Evolutionary conservation across 345 rosid species (phyloP).

Genomic region (Rhizophora mangle): DNA sequence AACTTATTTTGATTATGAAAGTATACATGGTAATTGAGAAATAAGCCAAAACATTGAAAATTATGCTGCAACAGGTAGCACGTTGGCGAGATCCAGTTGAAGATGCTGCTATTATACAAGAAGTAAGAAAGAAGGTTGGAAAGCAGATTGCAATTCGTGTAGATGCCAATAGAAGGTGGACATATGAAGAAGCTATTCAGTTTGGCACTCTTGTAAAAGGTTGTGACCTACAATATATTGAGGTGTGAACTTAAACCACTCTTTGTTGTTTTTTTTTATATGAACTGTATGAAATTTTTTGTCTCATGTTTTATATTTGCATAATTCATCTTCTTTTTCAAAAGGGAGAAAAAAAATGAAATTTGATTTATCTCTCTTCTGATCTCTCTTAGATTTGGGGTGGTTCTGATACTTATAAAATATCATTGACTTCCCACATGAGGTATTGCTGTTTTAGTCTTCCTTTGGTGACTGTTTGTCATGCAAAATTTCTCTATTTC

Average conservation of each 20-base stretch:
- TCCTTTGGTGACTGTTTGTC: slow-evolving; percentile 1
- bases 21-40: background rate
- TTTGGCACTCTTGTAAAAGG: slow-evolving; percentile 65
- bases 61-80: slow-evolving; percentile 61
- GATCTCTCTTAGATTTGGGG: background rate
- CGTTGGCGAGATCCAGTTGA: slow-evolving; percentile 60
- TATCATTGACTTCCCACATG: background rate
- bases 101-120: slow-evolving; percentile 77
- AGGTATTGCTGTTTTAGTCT: background rate
- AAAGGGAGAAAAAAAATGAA: background rate
- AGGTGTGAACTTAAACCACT: slow-evolving; percentile 40
- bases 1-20: background rate
- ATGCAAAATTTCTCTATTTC: slow-evolving; percentile 22
- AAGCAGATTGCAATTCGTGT: slow-evolving; percentile 65
- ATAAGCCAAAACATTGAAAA: background rate
- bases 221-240: slow-evolving; percentile 77
- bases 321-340: background rate
- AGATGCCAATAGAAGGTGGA: slow-evolving; percentile 93
- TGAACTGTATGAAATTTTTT: background rate
- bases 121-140: slow-evolving; percentile 76
- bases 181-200: slow-evolving; percentile 66
- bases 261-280: background rate
- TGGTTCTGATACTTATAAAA: background rate
- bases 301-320: background rate
- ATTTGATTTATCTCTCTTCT: background rate